These are phyloP conservation scores for Umbelopsis sp. DNA, from an alignment of 192 early-diverging fungal genomes.

Conservation along the genomic window DNA sequence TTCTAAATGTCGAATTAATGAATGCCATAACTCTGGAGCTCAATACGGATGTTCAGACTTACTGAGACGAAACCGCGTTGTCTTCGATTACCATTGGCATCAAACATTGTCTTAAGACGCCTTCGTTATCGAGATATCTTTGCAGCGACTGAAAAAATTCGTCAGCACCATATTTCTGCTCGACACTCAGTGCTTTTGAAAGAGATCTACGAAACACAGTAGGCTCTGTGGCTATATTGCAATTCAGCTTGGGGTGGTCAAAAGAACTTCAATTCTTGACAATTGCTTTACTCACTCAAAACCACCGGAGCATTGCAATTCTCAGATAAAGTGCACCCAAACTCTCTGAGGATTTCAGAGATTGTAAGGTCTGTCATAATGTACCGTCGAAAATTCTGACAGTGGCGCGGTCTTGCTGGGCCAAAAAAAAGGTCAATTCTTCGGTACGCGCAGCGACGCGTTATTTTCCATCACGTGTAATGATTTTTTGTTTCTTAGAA, in stretches of 20 bases:
- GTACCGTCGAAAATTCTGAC: background rate
- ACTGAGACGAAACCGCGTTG: conserved; percentile 8
- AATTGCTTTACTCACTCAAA: background rate
- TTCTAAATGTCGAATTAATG: conserved; percentile 12
- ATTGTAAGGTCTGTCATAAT: background rate
- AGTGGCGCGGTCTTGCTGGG: background rate
- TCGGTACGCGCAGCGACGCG: background rate
- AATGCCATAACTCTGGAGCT: background rate
- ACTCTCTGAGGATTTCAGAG: background rate
- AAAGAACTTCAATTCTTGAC: too few species aligned
- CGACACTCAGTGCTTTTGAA: background rate
- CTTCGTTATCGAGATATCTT: conserved; percentile 6
- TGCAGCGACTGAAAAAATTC: conserved; percentile 22
- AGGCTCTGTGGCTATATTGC: background rate
- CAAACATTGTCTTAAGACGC: conserved; percentile 27
- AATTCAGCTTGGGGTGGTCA: too few species aligned
- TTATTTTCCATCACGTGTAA: conserved; percentile 3
- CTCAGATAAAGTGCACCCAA: background rate
- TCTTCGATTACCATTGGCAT: conserved; percentile 7
- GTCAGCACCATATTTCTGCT: background rate
- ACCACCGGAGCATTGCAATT: background rate
- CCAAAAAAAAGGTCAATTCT: conserved; percentile 1
- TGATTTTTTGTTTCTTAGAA: background rate
- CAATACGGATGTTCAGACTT: background rate
- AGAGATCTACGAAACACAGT: conserved; percentile 9